These are phyloP conservation scores for Colletotrichum sp. DNA, from an alignment of 2,329 filamentous ascomycete genomes.

Conservation along the genomic window DNA sequence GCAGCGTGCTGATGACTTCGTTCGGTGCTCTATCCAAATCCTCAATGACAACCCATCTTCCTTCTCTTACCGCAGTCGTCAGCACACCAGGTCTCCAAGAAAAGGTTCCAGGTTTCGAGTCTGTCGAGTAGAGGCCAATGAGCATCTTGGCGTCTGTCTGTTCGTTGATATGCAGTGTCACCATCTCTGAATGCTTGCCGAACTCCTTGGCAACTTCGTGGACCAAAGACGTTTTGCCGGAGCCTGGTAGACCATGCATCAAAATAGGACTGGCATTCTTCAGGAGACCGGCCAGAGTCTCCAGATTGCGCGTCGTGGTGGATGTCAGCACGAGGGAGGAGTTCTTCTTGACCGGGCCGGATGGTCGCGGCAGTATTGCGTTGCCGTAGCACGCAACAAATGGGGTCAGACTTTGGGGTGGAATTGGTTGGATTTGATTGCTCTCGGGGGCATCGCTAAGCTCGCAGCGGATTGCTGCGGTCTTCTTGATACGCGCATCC, in stretches of 20 bases:
- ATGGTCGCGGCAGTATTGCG: conserved; percentile 70
- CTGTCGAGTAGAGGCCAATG: conserved; percentile 91
- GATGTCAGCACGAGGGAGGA: conserved; percentile 68
- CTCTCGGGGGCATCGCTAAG: conserved; percentile 30
- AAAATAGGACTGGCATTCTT: conserved; percentile 75
- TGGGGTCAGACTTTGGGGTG: conserved; percentile 55
- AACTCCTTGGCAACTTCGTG: conserved; percentile 83
- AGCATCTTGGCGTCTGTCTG: conserved; percentile 98
- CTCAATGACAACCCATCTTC: conserved; percentile 96
- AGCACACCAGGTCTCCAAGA: conserved; percentile 91
- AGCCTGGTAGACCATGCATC: conserved; percentile 81
- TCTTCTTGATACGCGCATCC: conserved; percentile 54
- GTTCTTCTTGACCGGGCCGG: conserved; percentile 47
- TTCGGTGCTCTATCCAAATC: conserved; percentile 94
- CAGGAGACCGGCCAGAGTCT: conserved; percentile 70
- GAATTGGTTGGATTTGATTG: conserved; percentile 25
- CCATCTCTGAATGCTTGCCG: conserved; percentile 80
- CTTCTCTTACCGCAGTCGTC: conserved; percentile 91
- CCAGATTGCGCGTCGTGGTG: conserved; percentile 77
- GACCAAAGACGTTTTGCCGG: conserved; percentile 88
- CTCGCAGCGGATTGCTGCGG: conserved; percentile 47
- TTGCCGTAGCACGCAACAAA: conserved; percentile 70
- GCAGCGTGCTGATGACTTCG: conserved; percentile 90
- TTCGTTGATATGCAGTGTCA: conserved; percentile 95
- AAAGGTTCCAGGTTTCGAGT: conserved; percentile 86